Evolutionary conservation across 306 rosid species (phyloP).

Genomic region (Vicia faba): DNA sequence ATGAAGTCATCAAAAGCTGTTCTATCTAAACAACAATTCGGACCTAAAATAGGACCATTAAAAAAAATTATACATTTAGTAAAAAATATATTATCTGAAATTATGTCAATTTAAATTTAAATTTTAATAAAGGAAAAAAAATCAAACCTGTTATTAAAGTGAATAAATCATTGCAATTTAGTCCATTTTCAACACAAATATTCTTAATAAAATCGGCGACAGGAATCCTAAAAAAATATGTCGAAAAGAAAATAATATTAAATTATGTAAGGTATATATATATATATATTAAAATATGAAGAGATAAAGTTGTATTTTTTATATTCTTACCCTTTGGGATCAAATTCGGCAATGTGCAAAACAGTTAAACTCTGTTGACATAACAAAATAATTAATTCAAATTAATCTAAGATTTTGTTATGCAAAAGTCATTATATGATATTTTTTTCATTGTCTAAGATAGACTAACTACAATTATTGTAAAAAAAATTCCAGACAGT

Average conservation of each 20-base stretch:
- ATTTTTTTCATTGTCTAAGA: too few relatives aligned
- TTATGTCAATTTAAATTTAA: neutral
- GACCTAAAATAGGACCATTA: conserved; percentile 41
- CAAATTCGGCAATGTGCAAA: conserved; percentile 57
- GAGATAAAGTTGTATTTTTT: neutral
- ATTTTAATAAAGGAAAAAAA: too few relatives aligned
- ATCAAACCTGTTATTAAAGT: conserved; percentile 49
- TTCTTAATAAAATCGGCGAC: conserved; percentile 16
- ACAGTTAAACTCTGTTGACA: conserved; percentile 35
- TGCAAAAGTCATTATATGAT: too few relatives aligned
- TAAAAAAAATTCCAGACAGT: too few relatives aligned
- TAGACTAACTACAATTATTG: too few relatives aligned
- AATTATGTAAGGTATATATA: neutral
- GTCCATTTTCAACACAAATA: conserved; percentile 44
- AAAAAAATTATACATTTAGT: neutral
- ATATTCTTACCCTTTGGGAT: conserved; percentile 60
- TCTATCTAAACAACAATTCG: conserved; percentile 67
- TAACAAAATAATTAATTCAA: neutral
- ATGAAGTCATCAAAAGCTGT: conserved; percentile 50
- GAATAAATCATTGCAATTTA: conserved; percentile 54
- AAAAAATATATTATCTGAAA: neutral
- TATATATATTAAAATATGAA: neutral
- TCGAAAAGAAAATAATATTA: neutral
- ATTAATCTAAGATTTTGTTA: too few relatives aligned
- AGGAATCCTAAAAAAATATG: neutral